Evolutionary conservation across 1,284 basidiomycete genomes (phyloP).

Genomic region (Ustilago hordei): DNA sequence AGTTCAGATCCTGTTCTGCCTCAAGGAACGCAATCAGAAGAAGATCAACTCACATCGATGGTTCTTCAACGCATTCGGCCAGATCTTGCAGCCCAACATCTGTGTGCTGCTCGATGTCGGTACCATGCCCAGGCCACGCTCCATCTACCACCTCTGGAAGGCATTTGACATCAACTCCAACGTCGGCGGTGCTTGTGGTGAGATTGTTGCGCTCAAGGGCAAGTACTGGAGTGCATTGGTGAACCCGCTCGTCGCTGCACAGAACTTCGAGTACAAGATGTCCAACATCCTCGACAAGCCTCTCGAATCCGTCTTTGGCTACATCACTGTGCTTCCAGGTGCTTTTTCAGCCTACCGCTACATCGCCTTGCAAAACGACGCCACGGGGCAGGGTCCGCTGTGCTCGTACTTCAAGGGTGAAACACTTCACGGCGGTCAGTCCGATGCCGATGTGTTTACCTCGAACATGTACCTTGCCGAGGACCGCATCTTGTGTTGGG

Average conservation of each 20-base stretch:
- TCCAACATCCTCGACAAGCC: conserved; percentile 72
- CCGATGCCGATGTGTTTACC: conserved; percentile 66
- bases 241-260: conserved; percentile 78
- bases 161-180: conserved; percentile 95
- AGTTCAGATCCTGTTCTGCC: conserved; percentile 88
- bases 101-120: conserved; percentile 95
- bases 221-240: conserved; percentile 74
- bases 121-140: conserved; percentile 77
- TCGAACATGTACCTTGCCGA: conserved; percentile 68
- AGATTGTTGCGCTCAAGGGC: conserved; percentile 91
- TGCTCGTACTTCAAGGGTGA: conserved; percentile 94
- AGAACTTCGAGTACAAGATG: conserved; percentile 69
- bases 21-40: conserved; percentile 69
- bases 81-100: conserved; percentile 78
- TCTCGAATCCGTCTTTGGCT: conserved; percentile 81
- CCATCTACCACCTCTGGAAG: conserved; percentile 95
- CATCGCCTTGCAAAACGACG: conserved; percentile 89
- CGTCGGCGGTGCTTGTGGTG: conserved; percentile 95
- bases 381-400: conserved; percentile 83
- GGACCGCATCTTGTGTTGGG: conserved; percentile 67
- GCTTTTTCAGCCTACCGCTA: conserved; percentile 86
- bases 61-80: conserved; percentile 71
- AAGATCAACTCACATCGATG: conserved; percentile 85
- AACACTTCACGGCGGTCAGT: conserved; percentile 73
- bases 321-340: conserved; percentile 91